These are phyloP conservation scores for Pleodorina starrii DNA, from an alignment of 139 green algal species.

Conservation along the genomic window DNA sequence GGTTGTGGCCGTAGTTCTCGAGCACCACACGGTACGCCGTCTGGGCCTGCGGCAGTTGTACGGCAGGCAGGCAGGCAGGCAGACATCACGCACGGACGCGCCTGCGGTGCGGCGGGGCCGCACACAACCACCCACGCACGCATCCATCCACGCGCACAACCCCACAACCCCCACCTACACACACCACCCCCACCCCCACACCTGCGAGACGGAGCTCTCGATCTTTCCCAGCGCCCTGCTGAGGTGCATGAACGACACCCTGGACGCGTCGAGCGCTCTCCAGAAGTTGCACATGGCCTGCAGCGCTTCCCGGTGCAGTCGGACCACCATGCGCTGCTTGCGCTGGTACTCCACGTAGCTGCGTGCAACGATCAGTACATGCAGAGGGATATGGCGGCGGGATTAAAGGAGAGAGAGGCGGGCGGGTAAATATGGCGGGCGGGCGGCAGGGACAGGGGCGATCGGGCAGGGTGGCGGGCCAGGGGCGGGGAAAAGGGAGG, in stretches of 20 bases:
- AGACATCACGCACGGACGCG: too few relatives aligned
- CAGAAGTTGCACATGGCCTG: conserved; percentile 63
- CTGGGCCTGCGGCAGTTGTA: neutral
- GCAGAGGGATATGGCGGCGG: neutral
- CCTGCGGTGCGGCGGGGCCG: too few relatives aligned
- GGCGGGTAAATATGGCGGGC: neutral
- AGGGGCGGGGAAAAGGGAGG: neutral
- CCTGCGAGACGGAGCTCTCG: conserved; percentile 25
- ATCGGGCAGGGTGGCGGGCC: neutral
- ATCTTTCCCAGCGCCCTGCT: conserved; percentile 30
- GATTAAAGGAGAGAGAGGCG: neutral
- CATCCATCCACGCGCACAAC: too few relatives aligned
- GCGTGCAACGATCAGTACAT: neutral
- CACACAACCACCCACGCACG: too few relatives aligned
- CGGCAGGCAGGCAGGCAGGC: neutral
- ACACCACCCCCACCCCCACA: neutral
- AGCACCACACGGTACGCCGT: conserved; percentile 58
- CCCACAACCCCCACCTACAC: too few relatives aligned
- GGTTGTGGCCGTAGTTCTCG: conserved; percentile 59
- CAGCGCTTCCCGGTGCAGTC: conserved; percentile 59
- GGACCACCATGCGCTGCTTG: conserved; percentile 62
- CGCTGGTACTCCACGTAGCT: conserved; percentile 23
- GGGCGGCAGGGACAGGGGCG: too few relatives aligned
- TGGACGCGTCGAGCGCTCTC: conserved; percentile 7
- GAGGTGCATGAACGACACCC: conserved; percentile 21